A percentile compares a stretch with the other conserved stretches of the same genome.
Evolutionary conservation across 1,284 basidiomycete species (phyloP).

Genomic region (Sanghuangporus weigelae): DNA sequence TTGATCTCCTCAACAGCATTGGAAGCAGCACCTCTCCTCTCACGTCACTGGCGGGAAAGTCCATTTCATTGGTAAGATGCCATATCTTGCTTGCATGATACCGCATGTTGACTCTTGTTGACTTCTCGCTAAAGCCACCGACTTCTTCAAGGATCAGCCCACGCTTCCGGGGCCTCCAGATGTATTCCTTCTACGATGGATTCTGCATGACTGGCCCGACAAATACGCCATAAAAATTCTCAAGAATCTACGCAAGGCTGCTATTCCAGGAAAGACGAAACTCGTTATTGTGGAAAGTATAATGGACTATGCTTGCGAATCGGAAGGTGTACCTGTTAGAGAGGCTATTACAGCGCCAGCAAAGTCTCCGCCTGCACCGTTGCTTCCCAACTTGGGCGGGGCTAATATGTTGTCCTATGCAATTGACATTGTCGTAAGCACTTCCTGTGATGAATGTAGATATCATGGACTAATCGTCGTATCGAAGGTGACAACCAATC

Average conservation of each 20-base stretch:
- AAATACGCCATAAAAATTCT: conserved; percentile 23
- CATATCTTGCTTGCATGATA: neutral
- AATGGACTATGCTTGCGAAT: conserved; percentile 21
- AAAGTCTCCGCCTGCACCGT: conserved; percentile 14
- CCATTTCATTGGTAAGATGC: conserved; percentile 12
- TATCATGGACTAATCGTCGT: neutral
- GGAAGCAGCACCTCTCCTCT: neutral
- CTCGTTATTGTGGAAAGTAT: conserved; percentile 28
- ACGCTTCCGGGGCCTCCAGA: conserved; percentile 18
- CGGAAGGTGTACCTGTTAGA: neutral
- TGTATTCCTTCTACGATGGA: conserved; percentile 24
- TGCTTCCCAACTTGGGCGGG: conserved; percentile 18
- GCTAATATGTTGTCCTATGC: conserved; percentile 16
- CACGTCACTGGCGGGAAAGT: conserved; percentile 11
- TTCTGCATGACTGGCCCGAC: conserved; percentile 28
- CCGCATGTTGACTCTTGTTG: neutral
- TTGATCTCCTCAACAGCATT: neutral
- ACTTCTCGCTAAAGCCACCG: conserved; percentile 20
- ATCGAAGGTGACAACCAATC: conserved; percentile 2
- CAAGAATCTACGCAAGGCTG: conserved; percentile 23
- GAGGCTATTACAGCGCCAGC: neutral
- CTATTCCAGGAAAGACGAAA: conserved; percentile 20
- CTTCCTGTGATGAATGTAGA: neutral
- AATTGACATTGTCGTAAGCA: conserved; percentile 18
- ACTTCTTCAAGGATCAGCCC: conserved; percentile 27